Percentiles rank a stretch among this genome's conserved stretches.
phyloP scores from a whole-genome alignment of 2,329 filamentous ascomycete genomes.

The Claviceps capensis region DNA sequence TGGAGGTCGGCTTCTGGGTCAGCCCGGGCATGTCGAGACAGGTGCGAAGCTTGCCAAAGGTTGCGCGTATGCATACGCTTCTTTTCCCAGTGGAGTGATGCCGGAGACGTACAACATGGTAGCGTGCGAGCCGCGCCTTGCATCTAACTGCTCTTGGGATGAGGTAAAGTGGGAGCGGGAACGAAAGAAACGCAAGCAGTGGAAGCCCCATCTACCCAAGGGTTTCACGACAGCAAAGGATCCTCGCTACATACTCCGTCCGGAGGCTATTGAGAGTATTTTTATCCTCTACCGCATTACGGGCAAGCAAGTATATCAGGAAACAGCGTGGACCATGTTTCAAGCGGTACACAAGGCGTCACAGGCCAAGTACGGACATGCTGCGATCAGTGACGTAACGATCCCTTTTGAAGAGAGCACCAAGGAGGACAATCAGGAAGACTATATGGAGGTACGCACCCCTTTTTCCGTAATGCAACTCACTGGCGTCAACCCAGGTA shows the following conservation, averaged over 20 bases:
- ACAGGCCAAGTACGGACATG: conserved; percentile 43
- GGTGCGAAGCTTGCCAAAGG: conserved; percentile 34
- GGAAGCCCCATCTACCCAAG: conserved; percentile 24
- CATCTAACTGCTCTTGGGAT: conserved; percentile 21
- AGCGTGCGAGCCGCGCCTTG: conserved; percentile 19
- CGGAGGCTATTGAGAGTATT: conserved; percentile 73
- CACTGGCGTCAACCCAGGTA: not conserved
- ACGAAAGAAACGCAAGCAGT: conserved; percentile 6
- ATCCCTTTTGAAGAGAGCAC: conserved; percentile 10
- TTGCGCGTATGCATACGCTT: conserved; percentile 37
- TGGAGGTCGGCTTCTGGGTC: conserved; percentile 29
- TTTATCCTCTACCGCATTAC: conserved; percentile 64
- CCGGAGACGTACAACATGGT: conserved; percentile 33
- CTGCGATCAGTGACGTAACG: conserved; percentile 48
- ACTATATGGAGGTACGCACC: conserved; percentile 43
- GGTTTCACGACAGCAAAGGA: conserved; percentile 44
- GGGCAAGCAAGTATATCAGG: conserved; percentile 47
- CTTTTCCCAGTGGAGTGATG: conserved; percentile 36
- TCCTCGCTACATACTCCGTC: conserved; percentile 48
- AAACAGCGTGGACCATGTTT: conserved; percentile 64
- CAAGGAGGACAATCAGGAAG: conserved; percentile 34
- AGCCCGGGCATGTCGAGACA: conserved; percentile 26
- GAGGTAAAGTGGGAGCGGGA: conserved; percentile 41
- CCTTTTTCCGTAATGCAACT: not conserved
- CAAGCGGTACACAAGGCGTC: conserved; percentile 44